These are phyloP conservation scores for Paecilomyces variotii DNA, from an alignment of 2,329 filamentous ascomycete genomes.

Conservation along the genomic window DNA sequence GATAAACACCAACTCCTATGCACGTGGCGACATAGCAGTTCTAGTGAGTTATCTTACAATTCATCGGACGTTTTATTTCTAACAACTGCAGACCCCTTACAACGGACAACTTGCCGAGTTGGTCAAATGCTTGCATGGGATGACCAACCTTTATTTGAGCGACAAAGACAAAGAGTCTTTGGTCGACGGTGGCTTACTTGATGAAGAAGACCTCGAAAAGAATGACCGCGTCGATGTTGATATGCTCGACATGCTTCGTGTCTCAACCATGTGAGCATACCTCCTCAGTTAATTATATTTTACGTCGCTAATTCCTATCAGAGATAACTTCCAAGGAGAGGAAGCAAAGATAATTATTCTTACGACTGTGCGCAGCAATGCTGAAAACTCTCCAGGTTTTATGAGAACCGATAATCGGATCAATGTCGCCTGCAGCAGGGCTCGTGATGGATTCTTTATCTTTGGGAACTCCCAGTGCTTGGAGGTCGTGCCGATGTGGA, in stretches of 20 bases:
- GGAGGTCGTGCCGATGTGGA: constrained; percentile 19
- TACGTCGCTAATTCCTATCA: constrained; percentile 41
- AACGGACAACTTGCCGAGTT: constrained; percentile 39
- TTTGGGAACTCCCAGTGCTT: constrained; percentile 21
- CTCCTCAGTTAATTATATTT: neutral
- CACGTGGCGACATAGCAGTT: constrained; percentile 53
- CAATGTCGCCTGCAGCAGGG: constrained; percentile 43
- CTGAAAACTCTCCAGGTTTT: constrained; percentile 49
- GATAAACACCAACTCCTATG: constrained; percentile 53
- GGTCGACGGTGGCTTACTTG: constrained; percentile 22
- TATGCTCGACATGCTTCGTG: neutral
- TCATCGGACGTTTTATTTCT: neutral
- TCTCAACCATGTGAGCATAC: neutral
- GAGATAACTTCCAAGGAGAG: constrained; percentile 67
- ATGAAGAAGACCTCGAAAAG: constrained; percentile 9
- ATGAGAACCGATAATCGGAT: constrained; percentile 54
- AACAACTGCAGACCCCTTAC: constrained; percentile 39
- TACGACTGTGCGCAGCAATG: constrained; percentile 59
- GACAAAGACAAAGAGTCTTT: constrained; percentile 52
- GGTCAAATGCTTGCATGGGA: constrained; percentile 40
- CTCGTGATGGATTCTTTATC: constrained; percentile 26
- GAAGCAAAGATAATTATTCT: constrained; percentile 60
- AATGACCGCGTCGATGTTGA: neutral
- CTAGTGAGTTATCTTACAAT: constrained; percentile 22
- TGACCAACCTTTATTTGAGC: constrained; percentile 42